Conservation (phyloP, 768 basidiomycete genomes). For the Boletus rubropictus region DNA sequence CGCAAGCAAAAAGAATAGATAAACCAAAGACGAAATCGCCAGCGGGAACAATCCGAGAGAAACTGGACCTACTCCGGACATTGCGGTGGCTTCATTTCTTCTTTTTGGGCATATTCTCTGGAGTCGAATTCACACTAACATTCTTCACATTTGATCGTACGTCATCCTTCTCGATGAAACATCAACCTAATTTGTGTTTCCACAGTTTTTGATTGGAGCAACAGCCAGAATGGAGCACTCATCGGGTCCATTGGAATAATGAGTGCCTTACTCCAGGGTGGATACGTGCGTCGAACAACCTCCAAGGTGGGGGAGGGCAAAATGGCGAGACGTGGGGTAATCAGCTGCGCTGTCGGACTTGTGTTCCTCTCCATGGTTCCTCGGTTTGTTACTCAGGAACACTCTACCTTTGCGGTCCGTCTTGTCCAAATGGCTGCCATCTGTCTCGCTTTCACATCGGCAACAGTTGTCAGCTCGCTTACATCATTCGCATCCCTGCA, state of each 20-base stretch:
- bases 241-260: slow-evolving; percentile 87
- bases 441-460: slow-evolving; percentile 88
- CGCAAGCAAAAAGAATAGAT: slow-evolving; percentile 10
- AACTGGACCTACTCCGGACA: slow-evolving; percentile 50
- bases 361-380: slow-evolving; percentile 70
- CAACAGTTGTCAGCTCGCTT: slow-evolving; percentile 90
- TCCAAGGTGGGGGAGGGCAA: slow-evolving; percentile 70
- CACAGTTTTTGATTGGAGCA: slow-evolving; percentile 83
- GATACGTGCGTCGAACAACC: slow-evolving; percentile 83
- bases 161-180: slow-evolving; percentile 25
- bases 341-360: slow-evolving; percentile 67
- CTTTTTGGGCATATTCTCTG: slow-evolving; percentile 89
- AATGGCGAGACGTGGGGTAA: slow-evolving; percentile 79
- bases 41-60: slow-evolving; percentile 35
- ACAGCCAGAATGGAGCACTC: slow-evolving; percentile 80
- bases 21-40: slow-evolving; percentile 17
- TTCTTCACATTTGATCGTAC: slow-evolving; percentile 88
- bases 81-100: slow-evolving; percentile 72
- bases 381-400: slow-evolving; percentile 38
- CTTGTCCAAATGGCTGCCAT: slow-evolving; percentile 67
- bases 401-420: slow-evolving; percentile 41
- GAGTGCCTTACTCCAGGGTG: slow-evolving; percentile 86
- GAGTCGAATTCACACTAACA: slow-evolving; percentile 93
- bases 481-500: slow-evolving; percentile 89
- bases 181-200: background rate